Evolutionary conservation across 2,329 filamentous ascomycete genomes (phyloP).

Genomic region (Davidsoniella neocaledoniae): DNA sequence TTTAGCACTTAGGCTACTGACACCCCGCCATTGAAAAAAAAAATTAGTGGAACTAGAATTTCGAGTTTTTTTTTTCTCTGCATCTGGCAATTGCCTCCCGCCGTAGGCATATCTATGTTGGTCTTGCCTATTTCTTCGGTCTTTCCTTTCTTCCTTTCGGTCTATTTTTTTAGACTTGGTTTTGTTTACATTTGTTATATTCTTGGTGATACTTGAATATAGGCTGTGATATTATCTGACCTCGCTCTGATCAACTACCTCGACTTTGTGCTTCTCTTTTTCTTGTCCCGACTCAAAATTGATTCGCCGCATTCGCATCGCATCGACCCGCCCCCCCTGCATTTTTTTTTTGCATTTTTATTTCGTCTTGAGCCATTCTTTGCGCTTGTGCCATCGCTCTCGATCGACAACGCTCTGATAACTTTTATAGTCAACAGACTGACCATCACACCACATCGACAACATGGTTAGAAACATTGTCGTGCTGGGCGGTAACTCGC

Average conservation of each 20-base stretch:
- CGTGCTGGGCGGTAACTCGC: constrained; percentile 81
- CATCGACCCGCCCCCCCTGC: neutral
- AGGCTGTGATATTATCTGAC: no score
- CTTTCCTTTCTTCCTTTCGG: neutral
- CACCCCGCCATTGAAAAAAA: constrained; percentile 5
- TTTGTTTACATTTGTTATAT: neutral
- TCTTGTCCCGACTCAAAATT: neutral
- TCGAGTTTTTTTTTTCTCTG: constrained; percentile 1
- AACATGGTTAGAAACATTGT: constrained; percentile 89
- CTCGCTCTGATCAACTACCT: neutral
- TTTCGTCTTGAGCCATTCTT: neutral
- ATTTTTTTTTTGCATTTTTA: neutral
- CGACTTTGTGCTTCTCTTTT: neutral
- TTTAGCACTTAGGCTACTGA: neutral
- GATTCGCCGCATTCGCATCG: neutral
- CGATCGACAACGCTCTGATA: neutral
- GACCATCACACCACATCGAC: neutral
- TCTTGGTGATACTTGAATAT: no score
- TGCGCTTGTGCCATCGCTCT: neutral
- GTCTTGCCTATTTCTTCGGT: neutral
- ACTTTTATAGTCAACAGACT: neutral
- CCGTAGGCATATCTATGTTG: neutral
- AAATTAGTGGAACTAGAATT: constrained; percentile 3
- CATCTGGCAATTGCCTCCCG: no score
- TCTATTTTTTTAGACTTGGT: neutral